Base-by-base conservation (phyloP, 257 asterid genomes). In the Solanum sejunctum region DNA sequence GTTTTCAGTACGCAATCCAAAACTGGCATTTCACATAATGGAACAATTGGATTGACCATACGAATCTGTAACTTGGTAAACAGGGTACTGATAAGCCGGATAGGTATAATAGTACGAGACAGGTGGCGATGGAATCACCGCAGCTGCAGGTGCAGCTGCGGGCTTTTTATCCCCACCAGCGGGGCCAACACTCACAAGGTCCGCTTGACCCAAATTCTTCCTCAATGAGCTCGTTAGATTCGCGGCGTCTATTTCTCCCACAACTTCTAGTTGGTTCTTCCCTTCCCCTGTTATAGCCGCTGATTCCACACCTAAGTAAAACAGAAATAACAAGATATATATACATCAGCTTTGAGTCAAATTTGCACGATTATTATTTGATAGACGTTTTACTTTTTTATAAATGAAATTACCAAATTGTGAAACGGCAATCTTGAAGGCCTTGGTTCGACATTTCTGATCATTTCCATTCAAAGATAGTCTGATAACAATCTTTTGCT, bases 401-500 rank as follows among this genome's bases (percentile, higher is more conserved):
- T 12, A 2, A 57, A 20, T 10, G n/a, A 43, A 12, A 81, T 57
- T 58, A 83, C 85, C 85, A 10, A 80, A 39, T 17, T 20, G 80
- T 8, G 79, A 47, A 10, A 66, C 85, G 41, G 80, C 85, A 0
- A 64, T 64, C 32, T 63, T 83, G 11, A 63, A 66, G 4, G 85
- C 85, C 28, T 83, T 83, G 85, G 64, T 47, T 3, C 85, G 85
- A 83, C 0, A 36, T 71, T 83, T 83, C 80, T 28, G 36, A 23
- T 28, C 80, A 21, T 51, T 64, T 10, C 58, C 51, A 16, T 23
- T 36, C 15, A 66, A 45, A 2, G 5, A 51, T 15, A 77, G 20
- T 77, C 45, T 45, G 12, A 83, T 83, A 36, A 83, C 85, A 23
- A 83, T 51, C 64, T 83, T 83, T 66, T 66, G 85, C 85, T 66